Conservation (phyloP, 306 rosid genomes). For the Vicia faba region DNA sequence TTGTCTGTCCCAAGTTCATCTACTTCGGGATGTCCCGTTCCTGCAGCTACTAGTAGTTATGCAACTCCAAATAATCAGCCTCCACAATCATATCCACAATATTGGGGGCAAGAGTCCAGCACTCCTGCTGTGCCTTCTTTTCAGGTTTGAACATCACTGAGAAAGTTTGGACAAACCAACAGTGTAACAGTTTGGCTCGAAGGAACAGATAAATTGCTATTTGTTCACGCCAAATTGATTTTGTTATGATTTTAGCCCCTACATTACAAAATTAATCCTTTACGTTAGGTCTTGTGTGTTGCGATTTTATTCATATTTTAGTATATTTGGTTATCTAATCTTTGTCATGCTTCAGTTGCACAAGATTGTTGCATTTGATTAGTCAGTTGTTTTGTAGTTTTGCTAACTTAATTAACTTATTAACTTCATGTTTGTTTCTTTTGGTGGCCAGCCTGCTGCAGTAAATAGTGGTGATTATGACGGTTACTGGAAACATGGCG, state of each 20-base stretch:
- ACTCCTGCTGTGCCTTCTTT: conserved; percentile 64
- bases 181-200: conserved; percentile 29
- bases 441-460: conserved; percentile 80
- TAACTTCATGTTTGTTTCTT: conserved; percentile 44
- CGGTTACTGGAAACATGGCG: conserved; percentile 89
- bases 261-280: conserved; percentile 13
- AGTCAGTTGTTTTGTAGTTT: conserved; percentile 34
- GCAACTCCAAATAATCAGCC: conserved; percentile 61
- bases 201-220: conserved; percentile 22
- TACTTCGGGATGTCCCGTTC: conserved; percentile 56
- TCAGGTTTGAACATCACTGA: conserved; percentile 75
- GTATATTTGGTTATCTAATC: conserved; percentile 29
- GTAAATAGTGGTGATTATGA: conserved; percentile 73
- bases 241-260: conserved; percentile 21
- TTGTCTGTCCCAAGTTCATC: conserved; percentile 65
- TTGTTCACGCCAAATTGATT: conserved; percentile 13
- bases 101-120: conserved; percentile 84
- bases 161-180: conserved; percentile 30
- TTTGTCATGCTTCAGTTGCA: conserved; percentile 31
- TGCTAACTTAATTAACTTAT: conserved; percentile 36
- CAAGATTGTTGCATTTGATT: conserved; percentile 33
- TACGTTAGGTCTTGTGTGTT: conserved; percentile 1
- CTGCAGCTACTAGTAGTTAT: conserved; percentile 61
- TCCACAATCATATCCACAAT: conserved; percentile 58
- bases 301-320: conserved; percentile 26